Conservation (phyloP, 164 flowering plant species). For the Vitis riparia region DNA sequence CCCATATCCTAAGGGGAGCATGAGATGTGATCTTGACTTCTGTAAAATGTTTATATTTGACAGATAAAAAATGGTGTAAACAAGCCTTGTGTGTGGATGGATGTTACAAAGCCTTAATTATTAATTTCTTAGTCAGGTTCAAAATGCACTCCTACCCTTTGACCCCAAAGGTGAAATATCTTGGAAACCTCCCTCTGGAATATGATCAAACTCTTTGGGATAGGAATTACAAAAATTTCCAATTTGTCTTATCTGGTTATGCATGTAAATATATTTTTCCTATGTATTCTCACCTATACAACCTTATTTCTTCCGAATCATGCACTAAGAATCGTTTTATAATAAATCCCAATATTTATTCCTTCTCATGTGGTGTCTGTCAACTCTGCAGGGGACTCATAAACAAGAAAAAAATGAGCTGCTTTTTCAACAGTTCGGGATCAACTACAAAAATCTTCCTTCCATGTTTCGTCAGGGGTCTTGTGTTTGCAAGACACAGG, state of each 20-base stretch:
- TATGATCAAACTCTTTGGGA: too few species aligned
- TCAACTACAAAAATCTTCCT: constrained; percentile 53
- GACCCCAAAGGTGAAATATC: too few species aligned
- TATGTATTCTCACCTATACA: background rate
- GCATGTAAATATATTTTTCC: background rate
- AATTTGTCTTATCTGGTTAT: background rate
- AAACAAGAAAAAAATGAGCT: constrained; percentile 65
- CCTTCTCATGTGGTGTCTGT: background rate
- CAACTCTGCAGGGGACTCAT: constrained; percentile 40
- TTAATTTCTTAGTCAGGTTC: too few species aligned
- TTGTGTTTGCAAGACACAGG: constrained; percentile 44
- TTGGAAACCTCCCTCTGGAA: too few species aligned
- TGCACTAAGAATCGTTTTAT: background rate
- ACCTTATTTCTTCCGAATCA: background rate
- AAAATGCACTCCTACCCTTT: too few species aligned
- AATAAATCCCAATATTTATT: background rate
- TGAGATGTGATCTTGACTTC: too few species aligned
- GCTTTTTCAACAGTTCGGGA: constrained; percentile 46
- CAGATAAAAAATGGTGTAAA: too few species aligned
- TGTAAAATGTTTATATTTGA: too few species aligned
- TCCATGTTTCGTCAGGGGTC: constrained; percentile 62
- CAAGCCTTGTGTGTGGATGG: too few species aligned
- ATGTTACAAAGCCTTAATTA: too few species aligned
- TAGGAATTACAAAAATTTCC: too few species aligned
- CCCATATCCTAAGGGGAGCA: too few species aligned